A percentile compares a stretch with the other conserved stretches of the same genome.
Conservation (phyloP, 176 grass and related monocot species). For the Triticum timopheevii region DNA sequence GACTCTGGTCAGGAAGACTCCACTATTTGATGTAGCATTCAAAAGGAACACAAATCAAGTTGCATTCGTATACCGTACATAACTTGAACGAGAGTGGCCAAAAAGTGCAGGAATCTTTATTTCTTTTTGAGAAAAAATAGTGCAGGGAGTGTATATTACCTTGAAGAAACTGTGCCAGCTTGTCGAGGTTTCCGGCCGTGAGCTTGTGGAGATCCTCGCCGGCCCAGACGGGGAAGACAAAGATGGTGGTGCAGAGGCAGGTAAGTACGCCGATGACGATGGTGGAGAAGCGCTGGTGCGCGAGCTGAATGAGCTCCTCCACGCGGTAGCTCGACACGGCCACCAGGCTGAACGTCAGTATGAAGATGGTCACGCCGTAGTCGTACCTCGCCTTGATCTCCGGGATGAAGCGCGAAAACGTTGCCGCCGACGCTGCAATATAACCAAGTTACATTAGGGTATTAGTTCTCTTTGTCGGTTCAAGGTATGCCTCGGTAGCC, state of each 20-base stretch:
- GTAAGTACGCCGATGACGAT: constrained; percentile 69
- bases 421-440: constrained; percentile 67
- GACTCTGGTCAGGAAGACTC: neutral
- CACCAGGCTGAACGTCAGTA: constrained; percentile 94
- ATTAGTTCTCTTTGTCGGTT: neutral
- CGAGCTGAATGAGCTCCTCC: constrained; percentile 66
- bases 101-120: neutral
- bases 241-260: constrained; percentile 71
- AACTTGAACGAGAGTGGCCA: neutral
- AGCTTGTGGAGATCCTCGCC: constrained; percentile 86
- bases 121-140: neutral
- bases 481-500: no score
- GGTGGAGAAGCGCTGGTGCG: constrained; percentile 78
- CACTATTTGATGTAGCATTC: neutral
- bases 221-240: constrained; percentile 81
- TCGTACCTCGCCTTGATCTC: constrained; percentile 92
- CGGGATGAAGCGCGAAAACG: constrained; percentile 93
- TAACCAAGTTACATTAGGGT: neutral
- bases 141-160: constrained; percentile 28
- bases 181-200: constrained; percentile 58
- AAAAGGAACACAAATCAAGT: no score
- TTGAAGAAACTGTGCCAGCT: constrained; percentile 71
- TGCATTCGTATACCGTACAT: no score
- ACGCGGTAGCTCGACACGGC: constrained; percentile 92
- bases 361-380: constrained; percentile 95